Evolutionary conservation across 108 stramenopile genomes (phyloP).

Genomic region (Mayamaea pseudoterrestris): DNA sequence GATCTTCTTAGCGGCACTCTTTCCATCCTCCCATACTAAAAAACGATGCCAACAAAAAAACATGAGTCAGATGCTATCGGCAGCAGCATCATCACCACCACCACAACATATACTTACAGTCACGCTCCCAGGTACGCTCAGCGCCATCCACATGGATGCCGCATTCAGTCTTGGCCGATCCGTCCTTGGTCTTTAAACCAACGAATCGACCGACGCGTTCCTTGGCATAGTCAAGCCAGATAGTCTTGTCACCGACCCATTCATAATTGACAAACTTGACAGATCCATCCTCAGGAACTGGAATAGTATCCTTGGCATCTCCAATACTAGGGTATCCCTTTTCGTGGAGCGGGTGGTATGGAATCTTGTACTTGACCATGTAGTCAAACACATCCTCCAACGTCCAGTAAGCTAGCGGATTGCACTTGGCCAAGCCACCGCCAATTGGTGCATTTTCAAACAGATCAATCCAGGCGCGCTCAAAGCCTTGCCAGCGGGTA

Average conservation of each 20-base stretch:
- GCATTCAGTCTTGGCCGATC: slow-evolving; percentile 96
- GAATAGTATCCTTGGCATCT: slow-evolving; percentile 91
- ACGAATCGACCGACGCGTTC: slow-evolving; percentile 96
- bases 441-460: slow-evolving; percentile 90
- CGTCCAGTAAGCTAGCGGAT: slow-evolving; percentile 96
- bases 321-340: slow-evolving; percentile 94
- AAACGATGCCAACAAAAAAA: too few relatives aligned
- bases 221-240: slow-evolving; percentile 91
- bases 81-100: too few relatives aligned
- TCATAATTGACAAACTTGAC: slow-evolving; percentile 70
- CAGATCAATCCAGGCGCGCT: slow-evolving; percentile 90
- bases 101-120: too few relatives aligned
- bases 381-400: slow-evolving; percentile 96
- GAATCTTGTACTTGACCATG: slow-evolving; percentile 91
- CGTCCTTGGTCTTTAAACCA: slow-evolving; percentile 91
- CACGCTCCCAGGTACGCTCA: slow-evolving; percentile 83
- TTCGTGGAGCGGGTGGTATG: slow-evolving; percentile 93
- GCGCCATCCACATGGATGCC: slow-evolving; percentile 92
- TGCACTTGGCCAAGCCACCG: slow-evolving; percentile 89
- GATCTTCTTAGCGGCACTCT: slow-evolving; percentile 55
- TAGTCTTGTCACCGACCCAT: slow-evolving; percentile 73
- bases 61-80: too few relatives aligned
- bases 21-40: slow-evolving; percentile 69
- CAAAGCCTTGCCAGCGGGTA: slow-evolving; percentile 93
- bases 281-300: slow-evolving; percentile 80